phyloP scores from a whole-genome alignment of 2,329 filamentous ascomycete genomes.

The Fusarium miscanthi region DNA sequence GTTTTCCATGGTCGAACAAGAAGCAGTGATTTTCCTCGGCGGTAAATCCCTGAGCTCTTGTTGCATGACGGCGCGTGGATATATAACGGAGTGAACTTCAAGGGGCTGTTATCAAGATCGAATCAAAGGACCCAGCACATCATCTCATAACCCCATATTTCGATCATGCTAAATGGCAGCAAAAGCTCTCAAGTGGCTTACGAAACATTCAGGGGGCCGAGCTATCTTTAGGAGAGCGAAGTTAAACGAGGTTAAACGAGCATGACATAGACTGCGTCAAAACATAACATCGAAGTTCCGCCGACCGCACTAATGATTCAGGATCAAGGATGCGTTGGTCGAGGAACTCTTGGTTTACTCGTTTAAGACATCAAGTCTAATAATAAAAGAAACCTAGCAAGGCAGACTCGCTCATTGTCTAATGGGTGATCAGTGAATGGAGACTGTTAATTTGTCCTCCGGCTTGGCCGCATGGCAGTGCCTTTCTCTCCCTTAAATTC shows the following conservation, averaged over 20 bases:
- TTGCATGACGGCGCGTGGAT: background rate
- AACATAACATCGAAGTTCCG: background rate
- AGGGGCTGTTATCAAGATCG: background rate
- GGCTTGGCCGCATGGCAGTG: background rate
- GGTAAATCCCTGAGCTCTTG: background rate
- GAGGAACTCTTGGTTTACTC: background rate
- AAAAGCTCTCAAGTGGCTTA: background rate
- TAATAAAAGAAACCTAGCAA: background rate
- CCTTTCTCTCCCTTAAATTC: background rate
- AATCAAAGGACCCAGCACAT: background rate
- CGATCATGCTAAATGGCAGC: background rate
- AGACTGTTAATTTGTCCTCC: background rate
- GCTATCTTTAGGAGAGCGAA: background rate
- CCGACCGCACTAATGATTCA: background rate
- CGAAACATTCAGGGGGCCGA: background rate
- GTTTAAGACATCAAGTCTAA: background rate
- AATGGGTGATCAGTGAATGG: background rate
- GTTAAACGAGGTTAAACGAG: constrained; percentile 16
- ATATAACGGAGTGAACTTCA: background rate
- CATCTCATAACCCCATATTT: background rate
- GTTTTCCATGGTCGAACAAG: background rate
- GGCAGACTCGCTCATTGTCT: background rate
- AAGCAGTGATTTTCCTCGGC: accelerated
- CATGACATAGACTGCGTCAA: background rate
- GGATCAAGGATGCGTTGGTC: too few species aligned